Percentiles rank a stretch among this genome's conserved stretches.
phyloP scores from a whole-genome alignment of 192 early-diverging fungal species.

The Obelidium mucronatum region DNA sequence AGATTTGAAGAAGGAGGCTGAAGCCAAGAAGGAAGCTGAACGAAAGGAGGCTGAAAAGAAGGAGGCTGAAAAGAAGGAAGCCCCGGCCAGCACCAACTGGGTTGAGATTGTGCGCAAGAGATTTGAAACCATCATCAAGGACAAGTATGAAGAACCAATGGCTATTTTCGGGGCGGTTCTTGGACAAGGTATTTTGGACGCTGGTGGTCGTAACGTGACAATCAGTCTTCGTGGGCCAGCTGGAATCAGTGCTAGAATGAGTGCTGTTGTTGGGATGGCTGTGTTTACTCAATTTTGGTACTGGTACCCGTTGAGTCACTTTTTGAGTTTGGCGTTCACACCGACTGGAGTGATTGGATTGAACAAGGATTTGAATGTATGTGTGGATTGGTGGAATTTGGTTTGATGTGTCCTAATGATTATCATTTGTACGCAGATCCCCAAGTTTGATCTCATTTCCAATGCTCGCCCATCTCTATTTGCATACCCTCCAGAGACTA shows the following conservation, averaged over 20 bases:
- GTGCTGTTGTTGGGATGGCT: slow-evolving; percentile 98
- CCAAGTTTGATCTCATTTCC: slow-evolving; percentile 86
- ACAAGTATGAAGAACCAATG: slow-evolving; percentile 93
- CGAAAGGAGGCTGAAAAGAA: neutral
- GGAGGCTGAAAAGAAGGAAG: slow-evolving; percentile 25
- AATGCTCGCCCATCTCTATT: slow-evolving; percentile 88
- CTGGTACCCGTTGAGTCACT: slow-evolving; percentile 98
- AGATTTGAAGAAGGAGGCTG: neutral
- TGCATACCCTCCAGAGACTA: slow-evolving; percentile 89
- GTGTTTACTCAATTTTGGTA: slow-evolving; percentile 99
- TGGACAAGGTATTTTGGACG: slow-evolving; percentile 97
- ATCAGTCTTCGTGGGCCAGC: slow-evolving; percentile 89
- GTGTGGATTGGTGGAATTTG: neutral
- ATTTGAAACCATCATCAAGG: slow-evolving; percentile 86
- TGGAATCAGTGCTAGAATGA: slow-evolving; percentile 84
- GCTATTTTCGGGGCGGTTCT: slow-evolving; percentile 96
- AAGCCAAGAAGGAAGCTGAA: slow-evolving; percentile 19
- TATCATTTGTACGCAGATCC: slow-evolving; percentile 57
- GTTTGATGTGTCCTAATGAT: slow-evolving; percentile 6
- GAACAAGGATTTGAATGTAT: slow-evolving; percentile 81
- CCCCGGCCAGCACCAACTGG: slow-evolving; percentile 22
- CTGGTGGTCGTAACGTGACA: slow-evolving; percentile 97
- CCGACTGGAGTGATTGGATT: slow-evolving; percentile 97
- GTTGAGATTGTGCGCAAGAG: slow-evolving; percentile 85
- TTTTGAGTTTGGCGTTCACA: slow-evolving; percentile 91